These are phyloP conservation scores for Pseudocercospora cruenta DNA, from an alignment of 2,329 filamentous ascomycete species.

Conservation along the genomic window DNA sequence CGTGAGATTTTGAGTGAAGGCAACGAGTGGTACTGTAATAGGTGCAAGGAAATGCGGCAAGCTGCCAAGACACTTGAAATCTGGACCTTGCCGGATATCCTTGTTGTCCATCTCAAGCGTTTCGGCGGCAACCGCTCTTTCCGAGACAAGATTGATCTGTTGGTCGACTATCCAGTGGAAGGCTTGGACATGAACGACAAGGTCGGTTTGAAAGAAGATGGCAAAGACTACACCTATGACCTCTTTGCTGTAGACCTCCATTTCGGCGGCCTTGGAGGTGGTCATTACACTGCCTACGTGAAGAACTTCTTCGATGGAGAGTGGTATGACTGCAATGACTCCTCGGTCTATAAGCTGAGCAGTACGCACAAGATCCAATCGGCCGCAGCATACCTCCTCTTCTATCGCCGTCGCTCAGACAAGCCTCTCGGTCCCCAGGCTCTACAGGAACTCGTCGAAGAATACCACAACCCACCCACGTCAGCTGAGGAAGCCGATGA, in stretches of 20 bases:
- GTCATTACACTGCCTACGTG: conserved; percentile 93
- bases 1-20: conserved; percentile 92
- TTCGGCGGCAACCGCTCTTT: conserved; percentile 84
- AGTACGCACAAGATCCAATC: conserved; percentile 47
- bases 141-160: conserved; percentile 86
- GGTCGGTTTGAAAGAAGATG: conserved; percentile 77
- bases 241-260: conserved; percentile 96
- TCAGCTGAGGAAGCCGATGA: conserved; percentile 47
- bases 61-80: conserved; percentile 96
- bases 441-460: conserved; percentile 71
- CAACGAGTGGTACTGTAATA: conserved; percentile 96
- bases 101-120: conserved; percentile 92
- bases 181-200: conserved; percentile 79
- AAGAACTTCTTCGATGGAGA: conserved; percentile 86
- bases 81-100: conserved; percentile 94
- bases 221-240: conserved; percentile 85
- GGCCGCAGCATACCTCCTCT: conserved; percentile 83
- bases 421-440: conserved; percentile 76
- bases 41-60: conserved; percentile 89
- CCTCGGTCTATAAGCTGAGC: conserved; percentile 41
- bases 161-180: conserved; percentile 89
- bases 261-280: conserved; percentile 88
- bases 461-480: conserved; percentile 58
- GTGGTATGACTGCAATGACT: conserved; percentile 98
- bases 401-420: conserved; percentile 85